These are phyloP conservation scores for Ascomycota sp. DNA, from an alignment of 2,329 filamentous ascomycete species.

Conservation along the genomic window DNA sequence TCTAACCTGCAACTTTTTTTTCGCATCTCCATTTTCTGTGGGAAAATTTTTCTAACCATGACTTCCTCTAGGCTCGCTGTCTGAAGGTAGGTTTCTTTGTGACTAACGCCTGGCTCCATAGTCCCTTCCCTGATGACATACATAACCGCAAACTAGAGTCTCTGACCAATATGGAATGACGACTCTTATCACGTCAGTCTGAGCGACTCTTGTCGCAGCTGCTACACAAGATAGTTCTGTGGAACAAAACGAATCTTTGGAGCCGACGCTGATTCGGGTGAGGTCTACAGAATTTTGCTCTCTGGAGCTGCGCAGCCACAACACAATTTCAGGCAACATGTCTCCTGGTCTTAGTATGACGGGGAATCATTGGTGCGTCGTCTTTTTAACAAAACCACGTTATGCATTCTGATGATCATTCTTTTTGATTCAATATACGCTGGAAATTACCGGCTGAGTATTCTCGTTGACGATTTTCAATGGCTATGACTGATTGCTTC, in stretches of 20 bases:
- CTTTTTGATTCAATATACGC: constrained; percentile 42
- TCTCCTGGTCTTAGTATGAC: not conserved
- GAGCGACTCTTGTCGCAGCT: constrained; percentile 23
- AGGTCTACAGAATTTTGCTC: not conserved
- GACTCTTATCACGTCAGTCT: constrained; percentile 85
- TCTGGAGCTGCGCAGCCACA: too few relatives aligned
- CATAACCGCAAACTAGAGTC: constrained; percentile 92
- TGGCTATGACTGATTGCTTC: constrained; percentile 61
- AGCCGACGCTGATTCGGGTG: not conserved
- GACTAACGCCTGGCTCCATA: not conserved
- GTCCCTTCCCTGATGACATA: constrained; percentile 52
- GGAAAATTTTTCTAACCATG: too few relatives aligned
- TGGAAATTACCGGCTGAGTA: constrained; percentile 94
- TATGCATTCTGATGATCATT: constrained; percentile 36
- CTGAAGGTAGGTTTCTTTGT: too few relatives aligned
- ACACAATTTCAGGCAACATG: too few relatives aligned
- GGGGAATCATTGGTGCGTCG: constrained; percentile 11
- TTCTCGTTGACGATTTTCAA: constrained; percentile 59
- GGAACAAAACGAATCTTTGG: not conserved
- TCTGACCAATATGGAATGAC: constrained; percentile 77
- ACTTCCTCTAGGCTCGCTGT: not conserved
- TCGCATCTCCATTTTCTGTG: too few relatives aligned
- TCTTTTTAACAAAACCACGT: not conserved
- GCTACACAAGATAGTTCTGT: not conserved
- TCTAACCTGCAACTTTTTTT: too few relatives aligned